Evolutionary conservation across 371 early-diverging fungal genomes (phyloP), one percentile per base, ranked within the genome.

Genomic region (Syncephalis plumigaleata): DNA sequence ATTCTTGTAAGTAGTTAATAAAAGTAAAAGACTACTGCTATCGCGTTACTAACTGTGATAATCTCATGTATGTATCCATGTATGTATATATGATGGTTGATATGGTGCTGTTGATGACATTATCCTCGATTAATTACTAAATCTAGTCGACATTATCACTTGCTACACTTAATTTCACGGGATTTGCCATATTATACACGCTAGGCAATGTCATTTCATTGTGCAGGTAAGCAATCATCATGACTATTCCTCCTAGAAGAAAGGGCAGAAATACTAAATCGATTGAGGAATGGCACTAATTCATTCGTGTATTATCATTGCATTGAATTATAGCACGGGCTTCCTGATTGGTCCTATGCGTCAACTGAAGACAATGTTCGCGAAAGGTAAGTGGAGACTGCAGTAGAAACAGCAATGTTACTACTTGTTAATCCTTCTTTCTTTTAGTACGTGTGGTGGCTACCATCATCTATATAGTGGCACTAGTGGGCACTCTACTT

Each of bases 161-260:
- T 39, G 45, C 67, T 13, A 56, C 73, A 13, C 74, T 64, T 2
- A 65, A 71, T 44, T 54, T 84, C 27, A 55, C 73, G 8, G 72
- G 70, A 5, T 93, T 91, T 67, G 92, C 91, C 27, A 71, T 89
- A 43, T 67, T 89, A 24, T 93, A 90, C 61, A 82, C 88, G 45
- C 51, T 89, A 16, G 92, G 94, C 44, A 91, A 94, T 58, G 48
- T 90, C n/a, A 48, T 89, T 16, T 83, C 91, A 15, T 50, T 94
- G 38, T 49, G 81, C 46, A 77, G 85, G 77, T 77, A 71, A 27
- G 24, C 21, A 20, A 31, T n/a, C 22, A 5, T 3, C 18, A 16
- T 23, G 7, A n/a, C 3, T 54, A 22, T 44, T 45, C 22, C 36
- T 55, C 26, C 20, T 45, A 23, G 23, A 16, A 16, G 36, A 20